phyloP scores from a whole-genome alignment of 2,329 filamentous ascomycete species.

The Monosporascus ibericus region DNA sequence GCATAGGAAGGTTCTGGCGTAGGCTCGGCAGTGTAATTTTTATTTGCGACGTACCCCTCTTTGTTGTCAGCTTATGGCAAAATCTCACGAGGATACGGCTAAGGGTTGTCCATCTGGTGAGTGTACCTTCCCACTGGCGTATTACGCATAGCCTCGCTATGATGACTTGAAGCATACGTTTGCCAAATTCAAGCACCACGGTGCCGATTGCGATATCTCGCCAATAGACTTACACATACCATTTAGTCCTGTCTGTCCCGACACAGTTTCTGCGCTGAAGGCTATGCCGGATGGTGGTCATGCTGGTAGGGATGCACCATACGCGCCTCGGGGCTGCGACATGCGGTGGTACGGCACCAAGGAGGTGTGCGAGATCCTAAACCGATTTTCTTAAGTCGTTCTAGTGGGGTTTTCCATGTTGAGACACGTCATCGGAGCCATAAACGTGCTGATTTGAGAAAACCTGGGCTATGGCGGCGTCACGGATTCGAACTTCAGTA shows the following conservation, averaged over 20 bases:
- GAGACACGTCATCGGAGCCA: slow-evolving; percentile 39
- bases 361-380: slow-evolving; percentile 38
- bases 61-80: neutral
- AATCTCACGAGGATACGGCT: neutral
- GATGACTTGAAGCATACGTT: slow-evolving; percentile 29
- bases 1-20: neutral
- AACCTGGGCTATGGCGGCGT: slow-evolving; percentile 43
- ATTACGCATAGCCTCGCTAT: slow-evolving; percentile 3
- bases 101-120: neutral
- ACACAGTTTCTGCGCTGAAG: slow-evolving; percentile 29
- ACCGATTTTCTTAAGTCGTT: slow-evolving; percentile 39
- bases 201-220: slow-evolving; percentile 34
- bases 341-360: slow-evolving; percentile 41
- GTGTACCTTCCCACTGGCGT: neutral
- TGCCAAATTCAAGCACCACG: slow-evolving; percentile 34
- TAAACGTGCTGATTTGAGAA: slow-evolving; percentile 39
- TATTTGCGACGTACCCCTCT: neutral
- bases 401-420: slow-evolving; percentile 44
- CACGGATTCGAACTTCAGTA: slow-evolving; percentile 42
- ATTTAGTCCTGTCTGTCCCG: slow-evolving; percentile 24
- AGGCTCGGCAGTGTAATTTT: neutral
- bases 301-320: slow-evolving; percentile 38
- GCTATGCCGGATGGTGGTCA: slow-evolving; percentile 38
- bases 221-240: slow-evolving; percentile 37
- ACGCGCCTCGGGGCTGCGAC: slow-evolving; percentile 37